phyloP scores from a whole-genome alignment of 768 basidiomycete species.

The Crassisporium funariophilum region DNA sequence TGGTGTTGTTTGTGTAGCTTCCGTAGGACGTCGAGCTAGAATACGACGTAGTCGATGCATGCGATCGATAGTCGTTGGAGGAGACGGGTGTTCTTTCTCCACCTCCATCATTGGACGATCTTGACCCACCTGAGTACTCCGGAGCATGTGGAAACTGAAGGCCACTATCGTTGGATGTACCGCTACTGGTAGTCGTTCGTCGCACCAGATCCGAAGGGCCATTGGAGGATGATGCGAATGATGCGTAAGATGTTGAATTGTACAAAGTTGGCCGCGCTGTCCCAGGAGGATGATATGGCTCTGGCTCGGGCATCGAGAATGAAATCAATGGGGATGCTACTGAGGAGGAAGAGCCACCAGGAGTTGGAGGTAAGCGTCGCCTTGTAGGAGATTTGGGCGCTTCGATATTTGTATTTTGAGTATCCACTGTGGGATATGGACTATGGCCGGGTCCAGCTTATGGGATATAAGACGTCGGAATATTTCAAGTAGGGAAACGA shows the following conservation, averaged over 20 bases:
- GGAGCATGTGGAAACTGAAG: conserved; percentile 24
- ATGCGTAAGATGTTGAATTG: conserved; percentile 22
- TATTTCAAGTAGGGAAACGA: conserved; percentile 3
- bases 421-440: conserved; percentile 19
- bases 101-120: conserved; percentile 15
- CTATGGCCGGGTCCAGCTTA: conserved; percentile 18
- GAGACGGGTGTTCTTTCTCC: conserved; percentile 17
- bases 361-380: conserved; percentile 49
- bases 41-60: conserved; percentile 13
- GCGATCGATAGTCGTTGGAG: conserved; percentile 14
- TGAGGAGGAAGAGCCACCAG: conserved; percentile 33
- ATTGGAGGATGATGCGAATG: conserved; percentile 26
- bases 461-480: conserved; percentile 3
- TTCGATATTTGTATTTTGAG: conserved; percentile 17
- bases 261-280: conserved; percentile 26
- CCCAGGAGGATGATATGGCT: conserved; percentile 36
- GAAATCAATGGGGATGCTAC: conserved; percentile 24
- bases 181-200: conserved; percentile 15
- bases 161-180: conserved; percentile 10
- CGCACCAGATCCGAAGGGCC: conserved; percentile 19
- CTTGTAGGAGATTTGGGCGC: conserved; percentile 30
- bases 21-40: conserved; percentile 19
- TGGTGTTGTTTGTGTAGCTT: conserved; percentile 20
- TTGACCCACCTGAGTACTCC: conserved; percentile 12
- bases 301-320: conserved; percentile 46